Base-by-base conservation (phyloP, 2,329 filamentous ascomycete genomes). In the Talaromyces pinophilus region DNA sequence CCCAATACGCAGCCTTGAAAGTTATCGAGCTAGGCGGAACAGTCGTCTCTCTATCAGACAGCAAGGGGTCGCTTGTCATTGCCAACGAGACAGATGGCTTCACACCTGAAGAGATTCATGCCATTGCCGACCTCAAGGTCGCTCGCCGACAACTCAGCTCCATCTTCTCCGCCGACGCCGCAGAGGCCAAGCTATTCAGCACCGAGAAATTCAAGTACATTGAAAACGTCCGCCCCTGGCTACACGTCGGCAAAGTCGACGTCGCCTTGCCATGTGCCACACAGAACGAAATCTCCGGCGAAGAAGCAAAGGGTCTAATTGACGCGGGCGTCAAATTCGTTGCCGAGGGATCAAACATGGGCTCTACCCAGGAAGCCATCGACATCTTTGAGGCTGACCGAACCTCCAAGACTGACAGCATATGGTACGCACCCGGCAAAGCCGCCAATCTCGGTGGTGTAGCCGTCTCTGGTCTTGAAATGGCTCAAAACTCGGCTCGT, bases 301-400 rank as follows among this genome's bases (percentile, higher is more conserved):
- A 95, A 74, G 95, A 99, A 85, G 95, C 93, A 63, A 84, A 92
- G 83, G 88, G 87, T 19, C 87, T 98, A 54, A 87, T 97, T 67
- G 85, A 85, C 60, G 86, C 86, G 67, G 94, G 94, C 72, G 87
- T 86, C 76, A 88, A 90, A 78, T 96, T 92, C 84, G 90, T 98
- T 71, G 95, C 95, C 67, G 95, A 99, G 84, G 95, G 95, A 66
- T 95, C 91, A 82, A 98, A 98, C 88, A 98, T 99, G 95, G 95
- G 95, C 70, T 97, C 93, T 86, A 97, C 93, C 40, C 92, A 95
- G 82, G 93, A 91, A 71, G 94, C 94, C 72, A 97, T 99, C 75
- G 91, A 97, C 75, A 84, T 92, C 71, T 98, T 98, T 79, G 94
- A 98, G 87, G 84, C 89, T 74, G 87, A 93, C 72, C 88, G 85